Percentiles rank a stretch among this genome's conserved stretches.
phyloP scores from a whole-genome alignment of 257 asterid species.

The Salvia hispanica region DNA sequence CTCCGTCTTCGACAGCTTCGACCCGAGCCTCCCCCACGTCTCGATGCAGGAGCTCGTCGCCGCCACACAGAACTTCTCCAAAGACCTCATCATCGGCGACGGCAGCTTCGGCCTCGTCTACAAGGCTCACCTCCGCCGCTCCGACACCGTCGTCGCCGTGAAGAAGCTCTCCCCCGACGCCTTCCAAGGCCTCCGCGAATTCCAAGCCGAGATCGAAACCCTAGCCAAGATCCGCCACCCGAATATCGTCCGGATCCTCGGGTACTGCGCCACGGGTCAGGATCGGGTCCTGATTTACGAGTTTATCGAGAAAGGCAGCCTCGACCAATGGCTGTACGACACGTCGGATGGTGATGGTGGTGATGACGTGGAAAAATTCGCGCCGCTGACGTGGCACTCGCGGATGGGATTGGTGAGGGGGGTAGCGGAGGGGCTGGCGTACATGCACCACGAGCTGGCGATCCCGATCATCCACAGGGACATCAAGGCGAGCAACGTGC shows the following conservation, averaged over 20 bases:
- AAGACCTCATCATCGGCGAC: constrained; percentile 78
- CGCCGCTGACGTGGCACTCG: constrained; percentile 69
- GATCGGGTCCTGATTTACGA: constrained; percentile 82
- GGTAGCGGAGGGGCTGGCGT: constrained; percentile 64
- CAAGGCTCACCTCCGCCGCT: constrained; percentile 54
- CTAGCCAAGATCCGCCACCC: constrained; percentile 74
- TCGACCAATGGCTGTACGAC: constrained; percentile 90
- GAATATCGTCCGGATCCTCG: constrained; percentile 70
- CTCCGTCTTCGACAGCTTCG: constrained; percentile 63
- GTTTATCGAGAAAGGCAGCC: constrained; percentile 72
- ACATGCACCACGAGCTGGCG: constrained; percentile 70
- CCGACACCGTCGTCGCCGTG: constrained; percentile 73
- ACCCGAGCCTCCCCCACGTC: constrained; percentile 51
- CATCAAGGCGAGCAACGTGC: constrained; percentile 71
- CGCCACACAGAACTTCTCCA: constrained; percentile 68
- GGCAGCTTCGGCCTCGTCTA: constrained; percentile 91
- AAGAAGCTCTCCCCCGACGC: constrained; percentile 76
- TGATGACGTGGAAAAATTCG: constrained; percentile 30
- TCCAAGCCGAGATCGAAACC: constrained; percentile 93
- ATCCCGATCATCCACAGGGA: constrained; percentile 74
- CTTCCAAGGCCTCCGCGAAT: constrained; percentile 86
- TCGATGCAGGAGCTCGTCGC: constrained; percentile 73
- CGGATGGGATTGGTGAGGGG: constrained; percentile 60
- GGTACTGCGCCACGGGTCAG: constrained; percentile 63
- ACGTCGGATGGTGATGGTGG: constrained; percentile 47